Base-by-base conservation (phyloP, 768 basidiomycete genomes). In the Termitomyces sp. region DNA sequence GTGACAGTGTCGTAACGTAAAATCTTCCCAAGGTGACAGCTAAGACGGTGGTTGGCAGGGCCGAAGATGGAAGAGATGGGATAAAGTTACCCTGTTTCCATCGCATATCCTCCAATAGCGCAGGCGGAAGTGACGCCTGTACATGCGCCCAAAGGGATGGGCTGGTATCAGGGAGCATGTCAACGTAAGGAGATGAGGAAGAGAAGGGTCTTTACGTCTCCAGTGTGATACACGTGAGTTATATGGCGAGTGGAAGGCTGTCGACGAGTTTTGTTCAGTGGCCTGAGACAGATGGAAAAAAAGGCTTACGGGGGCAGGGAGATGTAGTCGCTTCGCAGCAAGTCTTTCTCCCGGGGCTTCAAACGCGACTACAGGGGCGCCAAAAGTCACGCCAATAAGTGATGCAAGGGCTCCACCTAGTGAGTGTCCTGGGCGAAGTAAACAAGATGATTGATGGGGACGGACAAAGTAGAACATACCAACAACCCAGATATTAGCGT, bases 141-240 rank as follows among this genome's bases (percentile, higher is more conserved):
- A 66, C 92, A 94, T 0, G 79, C 79, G 1, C 90, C 91, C 83
- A 90, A 90, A 3, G 95, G 83, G 36, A 98, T 91, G 0, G 95
- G 95, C 77, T 80, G 44, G n/a, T 42, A 60, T 30, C 30, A 52
- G 28, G 6, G 13, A 28, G 12, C n/a, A 40, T 16, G 53, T 59
- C 46, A 58, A 9, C 2, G 9, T 35, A 36, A 20, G 60, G 16
- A 36, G 36, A 46, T 44, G 22, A 45, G 9, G 16, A 44, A 50
- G 16, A 6, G 26, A 54, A 46, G 20, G 33, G 16, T 4, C 69
- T 78, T 56, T 61, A 80, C 79, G 54, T 98, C 96, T 22, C 88
- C 95, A 1, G 90, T 98, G 67, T 98, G 89, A 66, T 90, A 96
- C 8, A 98, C 78, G 65, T 98, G 93, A 0, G 88, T 94, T 43